Conservation (phyloP, 1,284 basidiomycete species). For the Stereum hirsutum region DNA sequence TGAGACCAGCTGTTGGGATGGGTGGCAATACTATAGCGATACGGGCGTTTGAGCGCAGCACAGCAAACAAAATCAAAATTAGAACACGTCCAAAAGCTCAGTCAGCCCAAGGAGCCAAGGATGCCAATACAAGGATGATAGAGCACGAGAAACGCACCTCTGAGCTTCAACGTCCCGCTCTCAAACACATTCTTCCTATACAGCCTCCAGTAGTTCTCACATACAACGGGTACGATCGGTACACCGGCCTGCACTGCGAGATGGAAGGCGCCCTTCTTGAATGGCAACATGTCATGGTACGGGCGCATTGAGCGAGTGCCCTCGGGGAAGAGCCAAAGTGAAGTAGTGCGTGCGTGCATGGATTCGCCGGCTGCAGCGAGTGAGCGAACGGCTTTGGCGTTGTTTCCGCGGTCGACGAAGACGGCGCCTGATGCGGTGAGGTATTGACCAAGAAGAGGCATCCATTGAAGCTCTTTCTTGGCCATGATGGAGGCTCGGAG, state of each 20-base stretch:
- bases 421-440: constrained; percentile 90
- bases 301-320: constrained; percentile 78
- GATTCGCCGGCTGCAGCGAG: constrained; percentile 72
- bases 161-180: constrained; percentile 69
- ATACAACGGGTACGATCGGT: constrained; percentile 87
- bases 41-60: constrained; percentile 1
- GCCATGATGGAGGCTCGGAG: constrained; percentile 83
- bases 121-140: neutral
- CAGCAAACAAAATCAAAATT: neutral
- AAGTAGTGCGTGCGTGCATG: constrained; percentile 72
- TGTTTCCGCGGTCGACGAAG: constrained; percentile 89
- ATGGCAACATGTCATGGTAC: constrained; percentile 65
- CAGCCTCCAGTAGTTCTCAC: constrained; percentile 88
- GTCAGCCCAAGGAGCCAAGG: constrained; percentile 6
- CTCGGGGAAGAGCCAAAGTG: constrained; percentile 90
- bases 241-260: constrained; percentile 85
- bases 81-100: neutral
- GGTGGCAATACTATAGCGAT: constrained; percentile 62
- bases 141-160: constrained; percentile 45
- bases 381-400: constrained; percentile 65
- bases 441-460: constrained; percentile 85
- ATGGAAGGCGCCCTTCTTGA: constrained; percentile 99
- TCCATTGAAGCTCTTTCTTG: constrained; percentile 85
- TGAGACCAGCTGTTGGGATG: constrained; percentile 62
- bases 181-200: constrained; percentile 79